Conservation (phyloP, 768 basidiomycete species). For the Russula lepida region DNA sequence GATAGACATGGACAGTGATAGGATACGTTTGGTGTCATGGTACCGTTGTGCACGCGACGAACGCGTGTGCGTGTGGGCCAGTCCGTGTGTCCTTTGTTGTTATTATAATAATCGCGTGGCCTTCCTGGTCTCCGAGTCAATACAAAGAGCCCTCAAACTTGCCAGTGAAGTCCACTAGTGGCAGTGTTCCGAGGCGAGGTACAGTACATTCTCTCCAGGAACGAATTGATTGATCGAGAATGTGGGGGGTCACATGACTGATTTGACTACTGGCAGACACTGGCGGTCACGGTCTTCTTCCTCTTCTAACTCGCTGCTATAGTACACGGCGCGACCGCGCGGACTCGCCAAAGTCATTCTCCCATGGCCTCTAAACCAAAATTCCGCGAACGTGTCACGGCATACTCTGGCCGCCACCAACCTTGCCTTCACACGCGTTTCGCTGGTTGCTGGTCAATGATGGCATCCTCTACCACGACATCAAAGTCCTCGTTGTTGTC, state of each 20-base stretch:
- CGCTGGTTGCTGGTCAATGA: slow-evolving; percentile 61
- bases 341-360: slow-evolving; percentile 50
- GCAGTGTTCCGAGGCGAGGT: background rate
- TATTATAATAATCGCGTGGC: background rate
- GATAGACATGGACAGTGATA: slow-evolving; percentile 77
- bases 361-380: slow-evolving; percentile 66
- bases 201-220: too few species aligned
- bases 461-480: slow-evolving; percentile 83
- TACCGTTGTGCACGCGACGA: background rate
- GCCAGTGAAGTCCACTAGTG: background rate
- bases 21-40: slow-evolving; percentile 38
- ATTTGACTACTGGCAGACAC: too few species aligned
- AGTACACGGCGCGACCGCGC: too few species aligned
- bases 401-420: slow-evolving; percentile 29
- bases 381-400: slow-evolving; percentile 67
- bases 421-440: slow-evolving; percentile 37
- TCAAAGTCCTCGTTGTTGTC: slow-evolving; percentile 71
- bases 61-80: background rate
- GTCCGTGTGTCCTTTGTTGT: background rate
- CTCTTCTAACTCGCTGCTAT: too few species aligned
- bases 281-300: too few species aligned
- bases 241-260: background rate
- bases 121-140: background rate
- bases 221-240: too few species aligned
- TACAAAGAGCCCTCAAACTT: background rate